Evolutionary conservation across 192 early-diverging fungal genomes (phyloP).

Genomic region (Coemansia sp.): DNA sequence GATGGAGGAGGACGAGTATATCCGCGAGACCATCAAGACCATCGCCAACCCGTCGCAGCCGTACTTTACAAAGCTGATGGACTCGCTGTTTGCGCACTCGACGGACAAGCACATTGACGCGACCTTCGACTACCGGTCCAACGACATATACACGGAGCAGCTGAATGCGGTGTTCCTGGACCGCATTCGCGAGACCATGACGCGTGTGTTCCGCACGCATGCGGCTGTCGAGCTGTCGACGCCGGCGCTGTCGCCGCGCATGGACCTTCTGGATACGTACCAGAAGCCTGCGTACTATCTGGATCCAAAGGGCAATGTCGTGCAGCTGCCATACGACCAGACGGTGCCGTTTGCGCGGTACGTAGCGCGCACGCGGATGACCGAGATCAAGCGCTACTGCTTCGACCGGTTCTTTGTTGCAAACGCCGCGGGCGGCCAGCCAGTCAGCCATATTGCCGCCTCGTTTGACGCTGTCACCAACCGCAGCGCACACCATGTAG

Average conservation of each 20-base stretch:
- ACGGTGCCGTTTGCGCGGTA: slow-evolving; percentile 91
- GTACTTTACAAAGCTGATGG: slow-evolving; percentile 81
- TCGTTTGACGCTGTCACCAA: slow-evolving; percentile 91
- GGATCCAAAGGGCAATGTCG: slow-evolving; percentile 79
- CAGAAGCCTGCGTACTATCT: slow-evolving; percentile 77
- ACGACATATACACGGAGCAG: slow-evolving; percentile 55
- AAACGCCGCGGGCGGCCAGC: slow-evolving; percentile 85
- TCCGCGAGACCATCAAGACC: slow-evolving; percentile 86
- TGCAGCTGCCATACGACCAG: slow-evolving; percentile 87
- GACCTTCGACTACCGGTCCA: slow-evolving; percentile 81
- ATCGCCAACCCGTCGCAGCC: slow-evolving; percentile 88
- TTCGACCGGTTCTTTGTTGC: slow-evolving; percentile 84
- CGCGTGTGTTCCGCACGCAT: slow-evolving; percentile 80
- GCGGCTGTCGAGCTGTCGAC: slow-evolving; percentile 82
- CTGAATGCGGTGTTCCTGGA: slow-evolving; percentile 70
- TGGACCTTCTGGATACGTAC: slow-evolving; percentile 58
- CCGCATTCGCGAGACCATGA: slow-evolving; percentile 70
- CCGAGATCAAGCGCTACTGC: slow-evolving; percentile 79
- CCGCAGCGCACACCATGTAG: slow-evolving; percentile 63
- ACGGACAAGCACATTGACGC: slow-evolving; percentile 86
- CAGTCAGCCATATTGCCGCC: slow-evolving; percentile 72
- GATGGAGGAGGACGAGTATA: slow-evolving; percentile 89
- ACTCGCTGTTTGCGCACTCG: slow-evolving; percentile 75
- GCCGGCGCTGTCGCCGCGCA: slow-evolving; percentile 83
- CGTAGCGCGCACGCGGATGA: slow-evolving; percentile 71